phyloP scores from a whole-genome alignment of 2,329 filamentous ascomycete genomes.

The Fusarium solani-melongenae region DNA sequence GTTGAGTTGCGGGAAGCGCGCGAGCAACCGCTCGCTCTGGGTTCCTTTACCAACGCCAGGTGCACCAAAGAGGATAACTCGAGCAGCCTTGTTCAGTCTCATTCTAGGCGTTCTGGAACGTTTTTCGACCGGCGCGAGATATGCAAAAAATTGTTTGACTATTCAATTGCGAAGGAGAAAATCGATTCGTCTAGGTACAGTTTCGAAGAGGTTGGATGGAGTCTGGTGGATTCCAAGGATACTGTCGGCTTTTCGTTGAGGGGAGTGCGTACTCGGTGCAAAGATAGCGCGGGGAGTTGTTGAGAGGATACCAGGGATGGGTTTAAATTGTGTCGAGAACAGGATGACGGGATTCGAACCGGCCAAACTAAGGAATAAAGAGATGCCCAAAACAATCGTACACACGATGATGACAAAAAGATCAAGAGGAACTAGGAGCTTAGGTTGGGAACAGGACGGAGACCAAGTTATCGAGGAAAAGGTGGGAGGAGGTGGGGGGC shows the following conservation, averaged over 20 bases:
- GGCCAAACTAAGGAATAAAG: not conserved
- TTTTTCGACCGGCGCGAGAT: slow-evolving; percentile 30
- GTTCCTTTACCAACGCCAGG: slow-evolving; percentile 98
- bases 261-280: slow-evolving; percentile 7
- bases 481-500: slow-evolving; percentile 27
- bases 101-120: slow-evolving; percentile 53
- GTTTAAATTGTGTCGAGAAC: not conserved
- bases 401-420: slow-evolving; percentile 14
- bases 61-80: slow-evolving; percentile 93
- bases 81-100: slow-evolving; percentile 82
- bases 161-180: not conserved
- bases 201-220: not conserved
- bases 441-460: not conserved
- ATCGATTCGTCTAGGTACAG: not conserved
- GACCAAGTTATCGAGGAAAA: slow-evolving; percentile 5
- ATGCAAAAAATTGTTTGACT: not conserved
- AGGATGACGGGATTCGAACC: not conserved
- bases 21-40: slow-evolving; percentile 88
- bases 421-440: slow-evolving; percentile 6
- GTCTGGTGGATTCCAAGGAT: not conserved
- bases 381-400: not conserved
- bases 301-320: slow-evolving; percentile 5
- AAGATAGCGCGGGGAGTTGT: slow-evolving; percentile 32
- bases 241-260: slow-evolving; percentile 28
- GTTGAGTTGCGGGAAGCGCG: slow-evolving; percentile 87